Evolutionary conservation across 2,329 filamentous ascomycete genomes (phyloP), one percentile per base, ranked within the genome.

Genomic region (Clonostachys chloroleuca): DNA sequence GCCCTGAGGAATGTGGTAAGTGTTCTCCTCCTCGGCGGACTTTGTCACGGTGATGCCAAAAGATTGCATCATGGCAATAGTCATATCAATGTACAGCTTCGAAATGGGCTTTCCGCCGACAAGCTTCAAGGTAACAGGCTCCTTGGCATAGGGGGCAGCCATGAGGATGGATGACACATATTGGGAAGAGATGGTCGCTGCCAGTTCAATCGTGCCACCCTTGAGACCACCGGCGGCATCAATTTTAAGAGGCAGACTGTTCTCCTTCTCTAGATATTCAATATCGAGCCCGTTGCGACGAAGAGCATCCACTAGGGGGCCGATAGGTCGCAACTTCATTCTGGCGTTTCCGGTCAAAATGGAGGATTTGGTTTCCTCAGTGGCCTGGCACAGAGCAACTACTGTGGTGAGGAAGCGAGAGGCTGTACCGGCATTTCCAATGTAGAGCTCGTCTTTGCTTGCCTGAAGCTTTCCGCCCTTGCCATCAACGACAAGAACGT

Each of bases 51-150:
- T 66, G 39, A 99, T 81, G 44, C 94, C 94, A 60, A 99, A 99
- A 3, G 87, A 80, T 47, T 80, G 79, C 94, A 99, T 99, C 92
- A 99, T 99, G 14, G 91, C 81, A 46, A 95, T 91, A 3, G 94
- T 99, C 92, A 99, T 97, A 63, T 99, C 91, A 59, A 99, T 97
- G 65, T 99, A 99, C 3, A 86, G 84, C 63, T 97, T 92, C 2
- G 92, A 97, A 54, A 99, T 96, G 40, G 94, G 92, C 66, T 96
- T 97, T 47, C 92, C 94, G n/a, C 94, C 94, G 12, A 97, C 86
- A 37, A 99, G 78, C 39, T 85, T 86, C 54, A 99, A 72, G 0
- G 90, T 96, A 36, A 99, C 92, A 0, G 92, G 89, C 52, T 91
- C 84, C 69, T 96, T 96, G 42, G 94, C 94, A 61, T 97, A 99